Conservation (phyloP, 768 basidiomycete species). For the Cantharellus cinnabarinus region DNA sequence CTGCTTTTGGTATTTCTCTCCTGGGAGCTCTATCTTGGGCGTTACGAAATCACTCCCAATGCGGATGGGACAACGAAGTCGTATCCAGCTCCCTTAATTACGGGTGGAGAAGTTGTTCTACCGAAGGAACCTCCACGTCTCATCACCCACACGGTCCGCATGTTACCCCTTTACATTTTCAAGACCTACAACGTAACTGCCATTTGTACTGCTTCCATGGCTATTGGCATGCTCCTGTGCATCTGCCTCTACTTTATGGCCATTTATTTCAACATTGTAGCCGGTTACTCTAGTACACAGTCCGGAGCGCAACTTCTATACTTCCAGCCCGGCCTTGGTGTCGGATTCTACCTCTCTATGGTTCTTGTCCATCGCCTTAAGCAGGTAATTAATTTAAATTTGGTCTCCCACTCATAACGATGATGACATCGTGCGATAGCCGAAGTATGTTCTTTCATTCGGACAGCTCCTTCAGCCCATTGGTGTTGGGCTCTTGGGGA, state of each 20-base stretch:
- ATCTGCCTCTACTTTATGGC: constrained; percentile 34
- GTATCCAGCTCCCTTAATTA: background rate
- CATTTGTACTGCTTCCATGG: constrained; percentile 14
- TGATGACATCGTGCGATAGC: constrained; percentile 13
- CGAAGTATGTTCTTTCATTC: constrained; percentile 22
- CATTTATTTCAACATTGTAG: constrained; percentile 30
- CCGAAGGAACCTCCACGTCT: constrained; percentile 2
- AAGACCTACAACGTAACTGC: constrained; percentile 23
- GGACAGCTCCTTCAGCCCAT: constrained; percentile 22
- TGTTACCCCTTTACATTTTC: constrained; percentile 29
- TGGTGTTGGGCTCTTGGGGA: constrained; percentile 25
- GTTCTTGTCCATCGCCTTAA: background rate
- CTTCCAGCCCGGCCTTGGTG: constrained; percentile 24
- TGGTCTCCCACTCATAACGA: background rate
- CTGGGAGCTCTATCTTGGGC: constrained; percentile 27
- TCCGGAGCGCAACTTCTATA: constrained; percentile 33
- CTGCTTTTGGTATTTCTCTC: constrained; percentile 20
- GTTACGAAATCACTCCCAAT: constrained; percentile 1
- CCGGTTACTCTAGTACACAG: constrained; percentile 19
- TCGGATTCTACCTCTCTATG: background rate
- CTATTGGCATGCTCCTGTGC: constrained; percentile 26
- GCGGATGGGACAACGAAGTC: background rate
- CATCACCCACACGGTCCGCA: constrained; percentile 17
- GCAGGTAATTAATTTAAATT: background rate
- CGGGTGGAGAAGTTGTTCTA: background rate